phyloP scores from a whole-genome alignment of 257 asterid genomes.

The Solanum rostratum region DNA sequence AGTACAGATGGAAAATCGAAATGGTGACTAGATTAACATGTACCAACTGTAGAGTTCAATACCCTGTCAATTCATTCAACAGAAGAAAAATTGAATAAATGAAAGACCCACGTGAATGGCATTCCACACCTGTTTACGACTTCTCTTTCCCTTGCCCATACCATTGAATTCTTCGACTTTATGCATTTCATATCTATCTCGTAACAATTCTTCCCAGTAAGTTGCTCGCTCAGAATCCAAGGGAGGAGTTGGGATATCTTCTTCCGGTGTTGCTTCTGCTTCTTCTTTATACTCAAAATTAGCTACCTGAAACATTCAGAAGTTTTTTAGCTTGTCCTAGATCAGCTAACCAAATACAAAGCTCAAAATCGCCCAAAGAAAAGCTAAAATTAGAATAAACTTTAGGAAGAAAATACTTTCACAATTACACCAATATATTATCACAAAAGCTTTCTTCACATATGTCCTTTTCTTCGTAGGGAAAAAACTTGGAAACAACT shows the following conservation, averaged over 20 bases:
- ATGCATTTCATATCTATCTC: slow-evolving; percentile 80
- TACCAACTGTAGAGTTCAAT: neutral
- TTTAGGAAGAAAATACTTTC: neutral
- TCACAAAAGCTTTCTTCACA: neutral
- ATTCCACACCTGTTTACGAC: slow-evolving; percentile 68
- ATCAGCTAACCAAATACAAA: neutral
- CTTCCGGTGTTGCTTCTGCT: slow-evolving; percentile 60
- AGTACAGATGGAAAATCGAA: neutral
- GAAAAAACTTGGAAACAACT: neutral
- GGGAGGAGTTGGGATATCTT: slow-evolving; percentile 49
- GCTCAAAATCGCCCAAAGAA: neutral
- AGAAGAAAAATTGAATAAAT: neutral
- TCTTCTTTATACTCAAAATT: slow-evolving; percentile 87
- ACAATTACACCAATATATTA: neutral
- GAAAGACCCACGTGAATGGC: neutral
- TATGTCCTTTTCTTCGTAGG: neutral
- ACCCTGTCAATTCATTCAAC: neutral
- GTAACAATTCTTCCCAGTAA: slow-evolving; percentile 89
- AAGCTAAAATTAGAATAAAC: neutral
- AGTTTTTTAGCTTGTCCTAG: neutral
- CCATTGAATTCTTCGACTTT: slow-evolving; percentile 78
- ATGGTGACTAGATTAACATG: neutral
- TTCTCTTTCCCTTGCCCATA: slow-evolving; percentile 97
- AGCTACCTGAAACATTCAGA: slow-evolving; percentile 60
- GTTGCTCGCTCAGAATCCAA: slow-evolving; percentile 60